Base-by-base conservation (phyloP, 2,329 filamentous ascomycete genomes). In the Pseudonectria buxi region DNA sequence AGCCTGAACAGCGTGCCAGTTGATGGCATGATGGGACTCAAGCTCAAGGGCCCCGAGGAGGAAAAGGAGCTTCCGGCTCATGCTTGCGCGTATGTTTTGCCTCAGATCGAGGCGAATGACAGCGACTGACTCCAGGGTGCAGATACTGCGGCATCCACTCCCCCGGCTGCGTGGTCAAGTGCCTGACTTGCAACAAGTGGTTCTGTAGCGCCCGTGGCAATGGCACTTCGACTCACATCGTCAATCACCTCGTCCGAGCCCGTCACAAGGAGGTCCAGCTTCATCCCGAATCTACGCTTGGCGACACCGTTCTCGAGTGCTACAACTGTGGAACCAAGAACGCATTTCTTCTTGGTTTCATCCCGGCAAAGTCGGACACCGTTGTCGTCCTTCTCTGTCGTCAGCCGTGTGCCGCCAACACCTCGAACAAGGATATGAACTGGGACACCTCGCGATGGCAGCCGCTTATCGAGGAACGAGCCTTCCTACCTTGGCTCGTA, bases 261-360 rank as follows among this genome's bases (percentile, higher is more conserved):
- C 84, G 92, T 45, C 92, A 98, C 70, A 98, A 96, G 71, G 94
- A 98, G 67, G 92, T 98, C 35, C 90, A 95, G 62, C 78, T 98
- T 36, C 92, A 98, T 60, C 90, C 92, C 7, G 81, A 83, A 49
- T 96, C 92, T 13, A 82, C 88, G 7, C 79, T 98, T 10, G 92
- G 92, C 45, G 94, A 98, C 58, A 98, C 92, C 1, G 86, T 94
- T 26, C 76, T 98, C 44, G 92, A 98, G 68, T 98, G 92, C 67
- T 98, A 98, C 69, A 96, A 95, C 65, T 98, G 92, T 62, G 92
- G 90, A 30, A 95, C 87, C n/a, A 96, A 95, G 68, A 98, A 98
- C 59, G 90, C 95, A 32, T 98, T 98, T 52, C 72, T 96, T 25
- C 81, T 98, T 18, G 92, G 92, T 6, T 98, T 98, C 60, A 98